These are phyloP conservation scores for Blastomyces emzantsi DNA, from an alignment of 2,329 filamentous ascomycete species.

Conservation along the genomic window DNA sequence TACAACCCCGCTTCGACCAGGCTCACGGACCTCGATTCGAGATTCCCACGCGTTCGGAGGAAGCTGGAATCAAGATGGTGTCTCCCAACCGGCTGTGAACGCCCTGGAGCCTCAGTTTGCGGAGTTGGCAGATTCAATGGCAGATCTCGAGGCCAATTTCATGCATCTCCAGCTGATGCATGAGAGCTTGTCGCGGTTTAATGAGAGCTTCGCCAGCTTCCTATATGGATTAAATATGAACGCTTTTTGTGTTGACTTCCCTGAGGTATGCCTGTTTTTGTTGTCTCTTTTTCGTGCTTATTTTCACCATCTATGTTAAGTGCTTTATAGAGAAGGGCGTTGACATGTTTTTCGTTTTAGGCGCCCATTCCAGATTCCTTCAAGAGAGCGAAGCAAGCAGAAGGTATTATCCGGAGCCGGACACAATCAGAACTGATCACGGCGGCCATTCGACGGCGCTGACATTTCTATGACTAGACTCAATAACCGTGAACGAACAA, in stretches of 20 bases:
- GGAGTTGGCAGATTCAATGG: constrained; percentile 87
- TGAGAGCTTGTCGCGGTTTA: constrained; percentile 85
- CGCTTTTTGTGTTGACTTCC: constrained; percentile 96
- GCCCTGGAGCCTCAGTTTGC: constrained; percentile 82
- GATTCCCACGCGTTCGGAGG: constrained; percentile 54
- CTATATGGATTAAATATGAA: constrained; percentile 98
- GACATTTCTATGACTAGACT: constrained; percentile 5
- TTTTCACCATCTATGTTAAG: no score
- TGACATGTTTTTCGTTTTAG: constrained; percentile 35
- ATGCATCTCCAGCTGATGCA: constrained; percentile 97
- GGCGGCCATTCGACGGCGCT: neutral
- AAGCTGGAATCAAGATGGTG: constrained; percentile 26
- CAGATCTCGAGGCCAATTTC: constrained; percentile 93
- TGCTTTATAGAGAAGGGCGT: neutral
- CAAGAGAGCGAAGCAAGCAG: constrained; percentile 52
- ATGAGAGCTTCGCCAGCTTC: constrained; percentile 91
- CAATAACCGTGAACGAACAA: neutral
- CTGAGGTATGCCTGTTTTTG: constrained; percentile 55
- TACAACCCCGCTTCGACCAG: constrained; percentile 83
- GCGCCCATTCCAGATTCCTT: constrained; percentile 80
- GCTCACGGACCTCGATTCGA: constrained; percentile 79
- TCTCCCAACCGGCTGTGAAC: constrained; percentile 58
- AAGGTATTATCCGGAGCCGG: constrained; percentile 37
- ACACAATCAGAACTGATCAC: neutral
- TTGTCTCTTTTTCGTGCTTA: neutral